Base-by-base conservation (phyloP, 768 basidiomycete genomes). In the Mycena epipterygia region DNA sequence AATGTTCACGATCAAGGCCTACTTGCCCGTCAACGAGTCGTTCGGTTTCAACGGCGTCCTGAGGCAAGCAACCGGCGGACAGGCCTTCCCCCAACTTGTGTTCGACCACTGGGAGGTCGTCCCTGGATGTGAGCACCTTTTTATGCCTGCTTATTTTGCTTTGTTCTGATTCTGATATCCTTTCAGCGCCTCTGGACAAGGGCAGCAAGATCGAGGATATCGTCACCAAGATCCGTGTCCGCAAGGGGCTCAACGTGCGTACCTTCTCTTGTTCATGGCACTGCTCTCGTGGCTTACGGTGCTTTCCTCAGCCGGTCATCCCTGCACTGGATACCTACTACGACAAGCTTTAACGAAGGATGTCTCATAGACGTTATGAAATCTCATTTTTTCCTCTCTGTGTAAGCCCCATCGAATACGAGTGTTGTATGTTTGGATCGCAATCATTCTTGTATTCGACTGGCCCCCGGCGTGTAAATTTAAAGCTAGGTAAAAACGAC, bases 1-100 rank as follows among this genome's bases (percentile, higher is more conserved):
- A 72, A 98, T 98, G 96, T 97, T 97, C 92, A 99, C 94, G 52
- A 93, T 99, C 84, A 99, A 98, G 89, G 96, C 96, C 39, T 96
- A 95, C 88, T 88, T 96, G 39, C 95, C 96, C 76, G 95, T 96
- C 80, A 85, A 86, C 79, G 95, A 95, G 84, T 96, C 94, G 19
- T 97, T 98, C 86, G 97, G 97, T 76, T 99, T 99, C 93, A 99
- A 96, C 83, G 95, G 93, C 75, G 96, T 94, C 76, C 91, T 99
- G 65, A 93, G 97, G 75, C 90, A 91, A 79, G 91, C 93, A 66
- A 99, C 98, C 52, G 90, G 89, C 79, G 98, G 98, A 58, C 97
- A 99, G 86, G 98, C 98, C 73, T 99, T 98, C 96, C 97, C 98
- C 58, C 98, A 98, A 83, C 81, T 85, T 77, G 96, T 97, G 79